Percentiles rank a stretch among this genome's conserved stretches.
Evolutionary conservation across 2,329 filamentous ascomycete genomes (phyloP).

Genomic region (Myriosclerotinia scirpicola): DNA sequence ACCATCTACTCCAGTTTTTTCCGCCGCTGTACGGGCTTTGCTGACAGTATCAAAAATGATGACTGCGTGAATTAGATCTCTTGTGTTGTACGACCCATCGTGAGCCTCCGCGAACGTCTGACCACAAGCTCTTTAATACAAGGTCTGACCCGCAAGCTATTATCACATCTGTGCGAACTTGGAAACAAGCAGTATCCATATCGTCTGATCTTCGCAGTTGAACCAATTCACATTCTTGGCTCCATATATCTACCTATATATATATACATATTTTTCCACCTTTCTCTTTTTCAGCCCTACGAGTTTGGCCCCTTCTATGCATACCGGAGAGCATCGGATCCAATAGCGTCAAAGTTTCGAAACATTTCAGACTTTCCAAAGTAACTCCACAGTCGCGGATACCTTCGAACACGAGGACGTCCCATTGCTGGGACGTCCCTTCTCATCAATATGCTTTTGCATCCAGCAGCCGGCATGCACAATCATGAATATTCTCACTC

Average conservation of each 20-base stretch:
- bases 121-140: conserved; percentile 5
- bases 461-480: conserved; percentile 37
- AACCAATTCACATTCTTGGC: conserved; percentile 11
- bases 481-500: conserved; percentile 36
- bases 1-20: conserved; percentile 3
- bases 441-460: conserved; percentile 37
- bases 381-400: conserved; percentile 13
- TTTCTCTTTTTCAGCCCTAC: conserved; percentile 14
- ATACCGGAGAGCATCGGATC: neutral
- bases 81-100: conserved; percentile 24
- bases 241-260: conserved; percentile 2
- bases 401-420: conserved; percentile 21
- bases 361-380: neutral
- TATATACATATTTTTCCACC: neutral
- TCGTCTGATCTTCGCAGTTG: neutral
- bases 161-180: conserved; percentile 7
- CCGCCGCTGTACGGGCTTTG: conserved; percentile 9
- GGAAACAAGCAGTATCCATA: conserved; percentile 5
- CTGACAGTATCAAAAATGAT: conserved; percentile 28
- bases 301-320: conserved; percentile 9
- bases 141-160: neutral
- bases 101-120: conserved; percentile 26
- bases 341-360: neutral
- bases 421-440: conserved; percentile 24
- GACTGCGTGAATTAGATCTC: conserved; percentile 18